A percentile compares a stretch with the other conserved stretches of the same genome.
Evolutionary conservation across 2,329 filamentous ascomycete genomes (phyloP).

Genomic region (Diaporthe helianthi): DNA sequence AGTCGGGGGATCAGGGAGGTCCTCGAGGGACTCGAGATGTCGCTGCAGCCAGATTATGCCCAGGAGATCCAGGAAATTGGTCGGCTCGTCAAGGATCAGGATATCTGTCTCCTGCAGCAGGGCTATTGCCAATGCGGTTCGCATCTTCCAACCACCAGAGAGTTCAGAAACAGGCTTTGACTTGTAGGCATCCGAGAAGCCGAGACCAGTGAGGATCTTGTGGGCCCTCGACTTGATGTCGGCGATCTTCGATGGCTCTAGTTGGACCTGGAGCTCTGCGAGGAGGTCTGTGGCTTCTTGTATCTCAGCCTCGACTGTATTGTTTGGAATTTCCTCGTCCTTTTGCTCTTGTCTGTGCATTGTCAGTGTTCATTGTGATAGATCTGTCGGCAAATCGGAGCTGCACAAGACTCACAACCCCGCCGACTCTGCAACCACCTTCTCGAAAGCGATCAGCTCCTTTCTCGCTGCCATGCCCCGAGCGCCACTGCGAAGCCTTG

Average conservation of each 20-base stretch:
- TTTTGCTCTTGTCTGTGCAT: slow-evolving; percentile 54
- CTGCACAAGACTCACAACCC: slow-evolving; percentile 49
- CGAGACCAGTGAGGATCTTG: slow-evolving; percentile 71
- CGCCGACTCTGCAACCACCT: slow-evolving; percentile 65
- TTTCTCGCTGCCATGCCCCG: slow-evolving; percentile 80
- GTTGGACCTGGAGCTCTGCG: slow-evolving; percentile 69
- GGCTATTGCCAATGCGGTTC: slow-evolving; percentile 68
- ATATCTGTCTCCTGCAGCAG: slow-evolving; percentile 78
- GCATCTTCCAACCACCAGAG: slow-evolving; percentile 81
- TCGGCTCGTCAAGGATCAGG: slow-evolving; percentile 84
- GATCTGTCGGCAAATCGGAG: neutral
- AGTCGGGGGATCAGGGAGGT: slow-evolving; percentile 63
- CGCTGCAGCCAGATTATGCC: slow-evolving; percentile 86
- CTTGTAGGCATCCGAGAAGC: slow-evolving; percentile 71
- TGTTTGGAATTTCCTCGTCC: slow-evolving; percentile 62
- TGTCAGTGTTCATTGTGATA: slow-evolving; percentile 11
- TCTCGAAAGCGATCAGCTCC: slow-evolving; percentile 72
- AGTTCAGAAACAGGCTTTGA: slow-evolving; percentile 67
- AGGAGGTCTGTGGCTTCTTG: slow-evolving; percentile 74
- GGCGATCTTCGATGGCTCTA: slow-evolving; percentile 70
- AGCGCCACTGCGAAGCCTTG: slow-evolving; percentile 75
- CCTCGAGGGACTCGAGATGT: slow-evolving; percentile 67
- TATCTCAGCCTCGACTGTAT: slow-evolving; percentile 67
- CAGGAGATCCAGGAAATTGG: slow-evolving; percentile 83
- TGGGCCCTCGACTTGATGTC: slow-evolving; percentile 72